Conservation (phyloP, 441 rosid genomes). For the Mallotus repandus region DNA sequence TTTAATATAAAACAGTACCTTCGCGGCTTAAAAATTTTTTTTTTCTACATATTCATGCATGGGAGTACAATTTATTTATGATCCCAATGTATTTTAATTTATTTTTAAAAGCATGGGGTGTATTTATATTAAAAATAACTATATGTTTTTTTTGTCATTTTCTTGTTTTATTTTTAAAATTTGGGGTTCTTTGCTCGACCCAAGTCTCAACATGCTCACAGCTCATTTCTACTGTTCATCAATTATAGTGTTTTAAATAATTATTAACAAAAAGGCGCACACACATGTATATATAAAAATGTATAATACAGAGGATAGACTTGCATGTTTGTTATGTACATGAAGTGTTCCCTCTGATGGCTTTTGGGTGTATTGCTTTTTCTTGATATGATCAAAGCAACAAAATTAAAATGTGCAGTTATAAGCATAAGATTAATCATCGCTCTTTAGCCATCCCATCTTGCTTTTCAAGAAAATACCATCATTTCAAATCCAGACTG, state of each 20-base stretch:
- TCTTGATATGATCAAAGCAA: slow-evolving; percentile 1
- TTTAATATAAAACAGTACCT: too few species aligned
- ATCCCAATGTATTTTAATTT: too few species aligned
- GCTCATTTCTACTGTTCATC: slow-evolving; percentile 25
- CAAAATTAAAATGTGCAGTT: too few species aligned
- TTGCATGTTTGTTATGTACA: slow-evolving; percentile 6
- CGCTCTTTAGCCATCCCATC: not conserved
- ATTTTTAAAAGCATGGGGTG: too few species aligned
- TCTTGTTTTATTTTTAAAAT: slow-evolving; percentile 50
- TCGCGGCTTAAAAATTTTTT: too few species aligned
- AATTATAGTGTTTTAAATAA: not conserved
- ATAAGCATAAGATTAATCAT: not conserved
- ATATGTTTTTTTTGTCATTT: slow-evolving; percentile 38
- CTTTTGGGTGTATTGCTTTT: not conserved
- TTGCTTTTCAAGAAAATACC: too few species aligned
- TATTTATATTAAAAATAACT: too few species aligned
- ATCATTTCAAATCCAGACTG: too few species aligned
- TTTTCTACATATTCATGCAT: too few species aligned
- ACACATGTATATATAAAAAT: too few species aligned
- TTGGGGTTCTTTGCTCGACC: slow-evolving; percentile 40
- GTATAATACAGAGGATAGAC: not conserved
- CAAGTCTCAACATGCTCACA: slow-evolving; percentile 36
- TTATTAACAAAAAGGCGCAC: not conserved
- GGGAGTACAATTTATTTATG: too few species aligned
- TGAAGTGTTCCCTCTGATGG: not conserved